phyloP scores from a whole-genome alignment of 1,139 yeast genomes.

The Diutina pseudorugosa region DNA sequence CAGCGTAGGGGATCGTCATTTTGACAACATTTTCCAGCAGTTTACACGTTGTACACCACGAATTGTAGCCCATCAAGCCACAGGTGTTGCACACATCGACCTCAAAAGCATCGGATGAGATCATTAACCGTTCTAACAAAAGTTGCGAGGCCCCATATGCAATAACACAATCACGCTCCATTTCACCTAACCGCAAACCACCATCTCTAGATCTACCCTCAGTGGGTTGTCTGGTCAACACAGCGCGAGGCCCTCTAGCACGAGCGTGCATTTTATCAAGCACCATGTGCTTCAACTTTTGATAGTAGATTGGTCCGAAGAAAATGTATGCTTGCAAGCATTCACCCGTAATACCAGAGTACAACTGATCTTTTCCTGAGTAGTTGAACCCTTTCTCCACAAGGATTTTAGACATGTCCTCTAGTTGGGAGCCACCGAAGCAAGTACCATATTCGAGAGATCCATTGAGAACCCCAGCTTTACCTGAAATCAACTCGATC shows the following conservation, averaged over 20 bases:
- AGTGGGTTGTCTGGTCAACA: slow-evolving; percentile 94
- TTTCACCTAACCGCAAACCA: slow-evolving; percentile 96
- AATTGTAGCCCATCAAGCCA: slow-evolving; percentile 97
- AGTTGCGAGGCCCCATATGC: slow-evolving; percentile 98
- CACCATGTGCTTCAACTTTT: slow-evolving; percentile 97
- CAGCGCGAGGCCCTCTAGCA: slow-evolving; percentile 98
- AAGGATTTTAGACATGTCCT: slow-evolving; percentile 88
- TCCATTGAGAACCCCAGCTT: slow-evolving; percentile 94
- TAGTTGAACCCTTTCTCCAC: slow-evolving; percentile 89
- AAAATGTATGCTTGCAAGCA: slow-evolving; percentile 93
- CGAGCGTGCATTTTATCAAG: slow-evolving; percentile 99
- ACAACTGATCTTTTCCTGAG: slow-evolving; percentile 95
- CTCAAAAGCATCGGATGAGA: slow-evolving; percentile 95
- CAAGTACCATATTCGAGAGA: slow-evolving; percentile 92
- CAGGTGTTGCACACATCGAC: slow-evolving; percentile 90
- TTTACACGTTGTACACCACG: slow-evolving; percentile 95
- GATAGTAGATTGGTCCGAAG: slow-evolving; percentile 97
- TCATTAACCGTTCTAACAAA: slow-evolving; percentile 86
- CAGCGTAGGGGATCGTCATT: slow-evolving; percentile 98
- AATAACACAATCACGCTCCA: slow-evolving; percentile 99
- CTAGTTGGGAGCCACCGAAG: slow-evolving; percentile 91
- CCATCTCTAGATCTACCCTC: slow-evolving; percentile 99
- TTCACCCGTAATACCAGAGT: slow-evolving; percentile 98
- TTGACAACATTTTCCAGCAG: slow-evolving; percentile 75
- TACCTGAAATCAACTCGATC: slow-evolving; percentile 93